Percentiles rank a stretch among this genome's conserved stretches.
Evolutionary conservation across 2,329 filamentous ascomycete species (phyloP).

Genomic region (Davidsoniella virescens): DNA sequence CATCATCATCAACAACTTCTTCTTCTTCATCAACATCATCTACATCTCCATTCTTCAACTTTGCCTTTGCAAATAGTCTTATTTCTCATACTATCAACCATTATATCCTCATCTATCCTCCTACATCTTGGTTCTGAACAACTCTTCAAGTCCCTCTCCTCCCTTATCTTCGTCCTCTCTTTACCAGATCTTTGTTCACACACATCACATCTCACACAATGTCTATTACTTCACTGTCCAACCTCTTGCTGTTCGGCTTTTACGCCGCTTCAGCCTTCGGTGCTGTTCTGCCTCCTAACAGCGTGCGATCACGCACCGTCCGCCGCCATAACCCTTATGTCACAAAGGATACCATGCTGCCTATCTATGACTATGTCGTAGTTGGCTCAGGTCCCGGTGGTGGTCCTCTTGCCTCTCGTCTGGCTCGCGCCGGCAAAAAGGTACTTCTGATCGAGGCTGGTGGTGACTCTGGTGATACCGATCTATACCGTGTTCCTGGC

Average conservation of each 20-base stretch:
- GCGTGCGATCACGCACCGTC: not conserved
- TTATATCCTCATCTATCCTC: too few relatives aligned
- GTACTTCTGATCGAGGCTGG: constrained; percentile 44
- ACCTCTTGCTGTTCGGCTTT: constrained; percentile 4
- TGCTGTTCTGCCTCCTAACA: not conserved
- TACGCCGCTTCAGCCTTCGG: constrained; percentile 2
- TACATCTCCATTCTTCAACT: too few relatives aligned
- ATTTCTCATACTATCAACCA: too few relatives aligned
- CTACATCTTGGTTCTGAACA: too few relatives aligned
- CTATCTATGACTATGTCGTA: constrained; percentile 39
- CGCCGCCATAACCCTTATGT: constrained; percentile 2
- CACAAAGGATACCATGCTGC: constrained; percentile 3
- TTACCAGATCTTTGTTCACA: not conserved
- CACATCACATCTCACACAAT: not conserved
- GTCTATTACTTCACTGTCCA: not conserved
- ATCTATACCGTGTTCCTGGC: constrained; percentile 18
- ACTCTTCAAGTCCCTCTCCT: too few relatives aligned
- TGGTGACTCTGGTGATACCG: constrained; percentile 30
- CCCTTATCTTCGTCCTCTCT: not conserved
- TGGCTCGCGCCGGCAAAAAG: constrained; percentile 38
- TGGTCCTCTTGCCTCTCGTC: constrained; percentile 36
- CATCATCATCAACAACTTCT: not conserved
- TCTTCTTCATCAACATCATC: not conserved
- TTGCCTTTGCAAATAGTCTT: too few relatives aligned
- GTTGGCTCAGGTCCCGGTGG: constrained; percentile 42